phyloP scores from a whole-genome alignment of 1,139 yeast species.

The Yamadazyma triangularis region DNA sequence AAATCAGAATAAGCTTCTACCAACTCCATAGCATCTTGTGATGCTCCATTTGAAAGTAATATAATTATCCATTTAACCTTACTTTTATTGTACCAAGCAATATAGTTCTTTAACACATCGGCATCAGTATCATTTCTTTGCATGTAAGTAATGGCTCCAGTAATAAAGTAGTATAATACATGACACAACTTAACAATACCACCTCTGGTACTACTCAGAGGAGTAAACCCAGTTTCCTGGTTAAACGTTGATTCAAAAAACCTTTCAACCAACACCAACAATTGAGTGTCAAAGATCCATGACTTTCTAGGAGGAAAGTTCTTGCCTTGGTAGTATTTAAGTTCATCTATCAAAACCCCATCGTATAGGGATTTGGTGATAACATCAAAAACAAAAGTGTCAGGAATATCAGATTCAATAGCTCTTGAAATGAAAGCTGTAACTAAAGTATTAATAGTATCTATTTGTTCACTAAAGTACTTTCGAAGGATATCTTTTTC shows the following conservation, averaged over 20 bases:
- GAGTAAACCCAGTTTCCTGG: constrained; percentile 11
- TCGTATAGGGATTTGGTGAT: constrained; percentile 35
- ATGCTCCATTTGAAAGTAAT: constrained; percentile 43
- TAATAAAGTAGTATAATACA: constrained; percentile 34
- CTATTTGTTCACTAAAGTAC: constrained; percentile 26
- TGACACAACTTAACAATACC: constrained; percentile 22
- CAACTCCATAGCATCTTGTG: constrained; percentile 53
- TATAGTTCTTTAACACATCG: constrained; percentile 20
- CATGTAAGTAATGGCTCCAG: constrained; percentile 36
- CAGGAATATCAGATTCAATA: constrained; percentile 21
- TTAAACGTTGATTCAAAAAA: constrained; percentile 21
- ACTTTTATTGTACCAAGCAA: constrained; percentile 29
- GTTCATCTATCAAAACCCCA: constrained; percentile 44
- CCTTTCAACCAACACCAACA: constrained; percentile 30
- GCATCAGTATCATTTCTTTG: constrained; percentile 15
- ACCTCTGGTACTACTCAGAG: constrained; percentile 9
- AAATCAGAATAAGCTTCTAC: constrained; percentile 68
- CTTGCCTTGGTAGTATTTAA: constrained; percentile 14
- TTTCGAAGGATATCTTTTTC: constrained; percentile 19
- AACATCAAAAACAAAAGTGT: constrained; percentile 23
- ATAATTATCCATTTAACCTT: constrained; percentile 50
- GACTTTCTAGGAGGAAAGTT: constrained; percentile 18
- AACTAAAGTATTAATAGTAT: constrained; percentile 32
- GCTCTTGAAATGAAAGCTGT: constrained; percentile 18
- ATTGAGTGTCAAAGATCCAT: constrained; percentile 40